These are phyloP conservation scores for Physcomitrellopsis africana DNA, from an alignment of 225 moss, liverwort and hornwort genomes.

Conservation along the genomic window DNA sequence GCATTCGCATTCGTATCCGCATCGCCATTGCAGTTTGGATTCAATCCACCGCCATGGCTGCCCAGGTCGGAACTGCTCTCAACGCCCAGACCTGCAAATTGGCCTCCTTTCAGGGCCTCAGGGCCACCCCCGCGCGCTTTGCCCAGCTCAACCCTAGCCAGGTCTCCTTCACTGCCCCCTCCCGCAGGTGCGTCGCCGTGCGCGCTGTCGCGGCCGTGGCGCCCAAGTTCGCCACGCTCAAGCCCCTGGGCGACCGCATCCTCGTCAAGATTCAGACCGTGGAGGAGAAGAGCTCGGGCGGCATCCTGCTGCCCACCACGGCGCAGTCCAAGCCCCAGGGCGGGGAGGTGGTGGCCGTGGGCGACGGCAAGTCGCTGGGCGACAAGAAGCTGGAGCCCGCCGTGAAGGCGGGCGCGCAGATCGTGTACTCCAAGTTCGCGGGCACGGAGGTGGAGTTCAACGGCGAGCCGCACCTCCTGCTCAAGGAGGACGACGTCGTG, in stretches of 20 bases:
- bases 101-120: conserved; percentile 28
- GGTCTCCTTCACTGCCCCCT: conserved; percentile 1
- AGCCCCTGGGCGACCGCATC: no score
- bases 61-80: background rate
- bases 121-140: background rate
- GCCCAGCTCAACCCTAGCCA: conserved; percentile 14
- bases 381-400: conserved; percentile 58
- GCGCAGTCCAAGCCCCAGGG: conserved; percentile 73
- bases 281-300: conserved; percentile 49
- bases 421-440: conserved; percentile 75
- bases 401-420: conserved; percentile 53
- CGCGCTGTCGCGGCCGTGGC: conserved; percentile 25
- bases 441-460: conserved; percentile 55
- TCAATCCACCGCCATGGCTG: background rate
- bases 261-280: no score
- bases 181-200: conserved; percentile 22
- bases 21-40: background rate
- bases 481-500: conserved; percentile 56
- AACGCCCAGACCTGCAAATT: background rate
- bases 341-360: conserved; percentile 75
- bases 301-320: conserved; percentile 59
- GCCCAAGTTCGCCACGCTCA: no score
- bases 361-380: conserved; percentile 56
- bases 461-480: no score
- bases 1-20: background rate